These are phyloP conservation scores for Diophrys appendiculata DNA, from an alignment of 73 alveolate species.

Conservation along the genomic window DNA sequence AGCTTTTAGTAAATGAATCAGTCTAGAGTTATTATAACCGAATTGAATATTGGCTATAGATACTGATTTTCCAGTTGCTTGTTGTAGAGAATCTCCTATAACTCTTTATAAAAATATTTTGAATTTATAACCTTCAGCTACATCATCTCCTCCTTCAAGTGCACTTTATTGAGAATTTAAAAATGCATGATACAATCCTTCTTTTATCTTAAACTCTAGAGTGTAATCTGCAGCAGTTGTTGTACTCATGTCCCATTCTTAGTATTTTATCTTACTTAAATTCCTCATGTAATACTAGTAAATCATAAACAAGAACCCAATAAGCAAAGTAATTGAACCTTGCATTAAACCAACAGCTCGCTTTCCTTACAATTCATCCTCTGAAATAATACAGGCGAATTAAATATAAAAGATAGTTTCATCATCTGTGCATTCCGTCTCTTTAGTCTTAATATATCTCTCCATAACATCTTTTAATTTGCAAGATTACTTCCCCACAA, in stretches of 20 bases:
- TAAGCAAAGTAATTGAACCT: not conserved
- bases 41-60: slow-evolving; percentile 54
- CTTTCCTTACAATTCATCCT: not conserved
- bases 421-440: not conserved
- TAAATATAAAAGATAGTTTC: not conserved
- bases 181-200: slow-evolving; percentile 23
- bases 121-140: not conserved
- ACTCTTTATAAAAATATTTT: not conserved
- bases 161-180: no score
- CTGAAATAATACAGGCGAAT: not conserved
- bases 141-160: no score
- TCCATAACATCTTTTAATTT: not conserved
- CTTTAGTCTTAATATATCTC: not conserved
- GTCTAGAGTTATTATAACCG: slow-evolving; percentile 29
- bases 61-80: not conserved
- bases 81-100: not conserved
- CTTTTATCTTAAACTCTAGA: slow-evolving; percentile 19
- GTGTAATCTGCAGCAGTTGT: slow-evolving; percentile 69
- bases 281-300: not conserved
- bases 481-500: not conserved
- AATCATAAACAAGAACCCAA: not conserved
- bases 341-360: not conserved
- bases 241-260: slow-evolving; percentile 55
- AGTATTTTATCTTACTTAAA: not conserved
- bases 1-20: slow-evolving; percentile 24